Evolutionary conservation across 225 moss, liverwort and hornwort species (phyloP).

Genomic region (Straminergon stramineum): DNA sequence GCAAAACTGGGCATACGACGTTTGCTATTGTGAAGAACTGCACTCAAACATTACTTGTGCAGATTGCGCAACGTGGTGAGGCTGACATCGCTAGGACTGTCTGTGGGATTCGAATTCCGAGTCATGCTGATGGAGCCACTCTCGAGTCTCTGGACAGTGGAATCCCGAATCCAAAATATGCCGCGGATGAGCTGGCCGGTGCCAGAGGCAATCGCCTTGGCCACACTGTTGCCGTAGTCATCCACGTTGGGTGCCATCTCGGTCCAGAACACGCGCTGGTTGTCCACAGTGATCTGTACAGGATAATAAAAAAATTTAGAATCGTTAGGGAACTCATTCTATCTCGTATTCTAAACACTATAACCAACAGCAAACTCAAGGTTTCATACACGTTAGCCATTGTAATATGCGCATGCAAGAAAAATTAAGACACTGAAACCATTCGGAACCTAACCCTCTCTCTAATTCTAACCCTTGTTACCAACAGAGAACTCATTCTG

Average conservation of each 20-base stretch:
- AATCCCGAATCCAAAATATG: conserved; percentile 72
- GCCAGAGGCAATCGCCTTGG: conserved; percentile 59
- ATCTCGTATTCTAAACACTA: not conserved
- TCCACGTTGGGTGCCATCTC: conserved; percentile 70
- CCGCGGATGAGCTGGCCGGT: conserved; percentile 66
- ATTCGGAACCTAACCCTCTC: not conserved
- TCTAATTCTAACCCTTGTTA: not conserved
- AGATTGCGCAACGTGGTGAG: conserved; percentile 28
- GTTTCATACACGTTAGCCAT: not conserved
- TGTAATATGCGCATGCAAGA: not conserved
- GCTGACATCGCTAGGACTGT: conserved; percentile 31
- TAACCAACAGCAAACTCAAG: not conserved
- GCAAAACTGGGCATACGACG: not conserved
- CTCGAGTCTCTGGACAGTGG: conserved; percentile 36
- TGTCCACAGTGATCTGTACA: conserved; percentile 13
- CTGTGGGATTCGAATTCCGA: conserved; percentile 29
- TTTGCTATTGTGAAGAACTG: not conserved
- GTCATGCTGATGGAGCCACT: conserved; percentile 44
- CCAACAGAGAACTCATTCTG: not conserved
- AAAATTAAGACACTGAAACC: not conserved
- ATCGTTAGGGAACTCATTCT: not conserved
- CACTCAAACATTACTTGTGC: conserved; percentile 22
- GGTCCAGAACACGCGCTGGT: conserved; percentile 31
- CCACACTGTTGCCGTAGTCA: conserved; percentile 54
- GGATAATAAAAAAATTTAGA: not conserved